Conservation (phyloP, 2,329 filamentous ascomycete species). For the Shiraia sp. region DNA sequence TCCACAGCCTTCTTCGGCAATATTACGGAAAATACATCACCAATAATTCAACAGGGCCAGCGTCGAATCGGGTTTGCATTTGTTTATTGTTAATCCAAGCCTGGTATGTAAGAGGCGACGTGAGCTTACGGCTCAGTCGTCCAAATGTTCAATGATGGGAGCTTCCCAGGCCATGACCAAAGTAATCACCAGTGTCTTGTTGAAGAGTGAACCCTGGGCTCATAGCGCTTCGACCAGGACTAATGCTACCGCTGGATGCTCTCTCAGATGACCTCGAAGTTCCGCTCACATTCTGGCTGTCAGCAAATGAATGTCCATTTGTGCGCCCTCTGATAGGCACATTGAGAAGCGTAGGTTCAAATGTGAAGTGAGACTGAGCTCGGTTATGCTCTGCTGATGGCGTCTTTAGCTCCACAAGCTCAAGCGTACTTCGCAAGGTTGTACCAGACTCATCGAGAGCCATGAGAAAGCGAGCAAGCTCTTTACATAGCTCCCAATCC, state of each 20-base stretch:
- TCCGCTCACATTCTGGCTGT: conserved; percentile 4
- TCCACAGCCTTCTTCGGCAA: too few species aligned
- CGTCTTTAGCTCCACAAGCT: conserved; percentile 48
- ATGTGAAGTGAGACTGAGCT: conserved; percentile 36
- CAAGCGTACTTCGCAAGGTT: conserved; percentile 74
- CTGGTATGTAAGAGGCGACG: too few species aligned
- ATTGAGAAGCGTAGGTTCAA: conserved; percentile 32
- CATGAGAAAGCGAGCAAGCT: conserved; percentile 91
- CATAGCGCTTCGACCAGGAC: conserved; percentile 16
- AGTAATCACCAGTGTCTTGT: conserved; percentile 22
- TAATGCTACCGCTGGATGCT: conserved; percentile 18
- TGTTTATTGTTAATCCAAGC: too few species aligned
- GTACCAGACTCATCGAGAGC: conserved; percentile 86
- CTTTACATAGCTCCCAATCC: conserved; percentile 95
- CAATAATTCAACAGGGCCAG: not conserved
- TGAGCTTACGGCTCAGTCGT: not conserved
- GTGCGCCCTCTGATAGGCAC: conserved; percentile 29
- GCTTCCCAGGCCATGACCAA: conserved; percentile 20
- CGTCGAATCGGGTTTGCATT: too few species aligned
- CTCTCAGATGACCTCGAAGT: conserved; percentile 2
- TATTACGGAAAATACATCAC: not conserved
- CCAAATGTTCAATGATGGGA: conserved; percentile 3
- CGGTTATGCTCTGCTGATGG: conserved; percentile 28
- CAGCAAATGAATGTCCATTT: conserved; percentile 15
- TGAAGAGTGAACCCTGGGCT: conserved; percentile 15